These are phyloP conservation scores for Emergomyces orientalis DNA, from an alignment of 2,329 filamentous ascomycete genomes.

Conservation along the genomic window DNA sequence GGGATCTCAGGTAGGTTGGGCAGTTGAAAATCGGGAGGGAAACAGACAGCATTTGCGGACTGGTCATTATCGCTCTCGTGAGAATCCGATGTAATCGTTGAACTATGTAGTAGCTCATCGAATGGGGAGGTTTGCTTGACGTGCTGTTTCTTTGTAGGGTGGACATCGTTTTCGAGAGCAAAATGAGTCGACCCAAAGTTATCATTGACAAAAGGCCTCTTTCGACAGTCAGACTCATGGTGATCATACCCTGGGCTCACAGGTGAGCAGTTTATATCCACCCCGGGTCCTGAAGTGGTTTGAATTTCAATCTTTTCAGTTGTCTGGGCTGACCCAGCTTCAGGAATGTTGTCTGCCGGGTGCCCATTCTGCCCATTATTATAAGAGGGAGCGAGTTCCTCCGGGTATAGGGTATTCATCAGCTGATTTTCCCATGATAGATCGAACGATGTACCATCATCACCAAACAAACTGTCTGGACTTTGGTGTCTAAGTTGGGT, in stretches of 20 bases:
- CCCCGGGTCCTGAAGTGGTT: not conserved
- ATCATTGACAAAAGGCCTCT: not conserved
- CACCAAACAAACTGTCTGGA: not conserved
- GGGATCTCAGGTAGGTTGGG: conserved; percentile 3
- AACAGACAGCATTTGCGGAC: not conserved
- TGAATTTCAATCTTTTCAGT: not conserved
- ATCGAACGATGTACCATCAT: not conserved
- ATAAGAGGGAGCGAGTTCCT: not conserved
- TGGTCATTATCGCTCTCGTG: not conserved
- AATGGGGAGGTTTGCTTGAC: not conserved
- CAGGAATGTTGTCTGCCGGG: not conserved
- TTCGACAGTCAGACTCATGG: not conserved
- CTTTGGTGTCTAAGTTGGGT: not conserved
- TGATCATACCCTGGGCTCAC: not conserved
- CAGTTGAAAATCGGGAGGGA: not conserved
- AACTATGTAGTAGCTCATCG: not conserved
- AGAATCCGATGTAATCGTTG: not conserved
- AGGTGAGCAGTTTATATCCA: not conserved
- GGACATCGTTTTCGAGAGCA: not conserved
- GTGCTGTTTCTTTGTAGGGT: not conserved
- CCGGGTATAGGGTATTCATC: not conserved
- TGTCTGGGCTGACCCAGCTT: not conserved
- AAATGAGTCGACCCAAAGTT: not conserved
- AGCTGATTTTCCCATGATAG: not conserved
- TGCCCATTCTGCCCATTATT: not conserved